phyloP scores from a whole-genome alignment of 768 basidiomycete species.

The Wakefieldia striispora region DNA sequence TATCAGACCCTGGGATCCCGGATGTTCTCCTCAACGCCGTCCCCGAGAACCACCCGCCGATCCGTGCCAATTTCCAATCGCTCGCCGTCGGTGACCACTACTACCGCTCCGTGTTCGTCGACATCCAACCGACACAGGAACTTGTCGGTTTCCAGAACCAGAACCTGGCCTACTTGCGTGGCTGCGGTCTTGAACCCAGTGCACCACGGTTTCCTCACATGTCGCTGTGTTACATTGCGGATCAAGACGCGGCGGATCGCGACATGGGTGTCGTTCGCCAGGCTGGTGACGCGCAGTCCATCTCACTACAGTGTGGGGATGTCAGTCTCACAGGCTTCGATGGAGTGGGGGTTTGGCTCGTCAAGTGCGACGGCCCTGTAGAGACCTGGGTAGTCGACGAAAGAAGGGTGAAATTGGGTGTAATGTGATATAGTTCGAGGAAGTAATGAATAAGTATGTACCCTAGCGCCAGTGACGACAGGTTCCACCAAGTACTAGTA shows the following conservation, averaged over 20 bases:
- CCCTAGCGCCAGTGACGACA: neutral
- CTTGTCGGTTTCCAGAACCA: slow-evolving; percentile 48
- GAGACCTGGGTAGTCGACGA: slow-evolving; percentile 51
- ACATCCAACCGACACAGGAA: slow-evolving; percentile 43
- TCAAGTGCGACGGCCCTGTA: slow-evolving; percentile 58
- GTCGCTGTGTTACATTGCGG: slow-evolving; percentile 70
- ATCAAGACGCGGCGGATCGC: slow-evolving; percentile 60
- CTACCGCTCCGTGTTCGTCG: slow-evolving; percentile 68
- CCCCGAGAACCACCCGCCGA: slow-evolving; percentile 30
- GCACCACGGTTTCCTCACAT: slow-evolving; percentile 70
- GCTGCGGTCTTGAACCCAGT: slow-evolving; percentile 36
- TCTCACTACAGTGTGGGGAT: slow-evolving; percentile 24
- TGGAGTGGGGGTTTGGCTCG: slow-evolving; percentile 56
- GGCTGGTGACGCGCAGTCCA: slow-evolving; percentile 26
- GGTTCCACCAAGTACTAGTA: neutral
- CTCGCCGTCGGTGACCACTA: slow-evolving; percentile 61
- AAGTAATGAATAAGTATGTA: too few relatives aligned
- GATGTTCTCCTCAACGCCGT: slow-evolving; percentile 39
- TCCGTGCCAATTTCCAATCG: slow-evolving; percentile 49
- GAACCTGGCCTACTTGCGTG: slow-evolving; percentile 39
- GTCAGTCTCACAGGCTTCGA: slow-evolving; percentile 42
- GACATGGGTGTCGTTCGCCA: slow-evolving; percentile 34
- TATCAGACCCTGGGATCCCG: neutral
- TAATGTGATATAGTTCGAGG: neutral
- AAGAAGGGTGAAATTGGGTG: slow-evolving; percentile 31